Conservation (phyloP, 306 rosid genomes). For the Gastrolobium villosum region DNA sequence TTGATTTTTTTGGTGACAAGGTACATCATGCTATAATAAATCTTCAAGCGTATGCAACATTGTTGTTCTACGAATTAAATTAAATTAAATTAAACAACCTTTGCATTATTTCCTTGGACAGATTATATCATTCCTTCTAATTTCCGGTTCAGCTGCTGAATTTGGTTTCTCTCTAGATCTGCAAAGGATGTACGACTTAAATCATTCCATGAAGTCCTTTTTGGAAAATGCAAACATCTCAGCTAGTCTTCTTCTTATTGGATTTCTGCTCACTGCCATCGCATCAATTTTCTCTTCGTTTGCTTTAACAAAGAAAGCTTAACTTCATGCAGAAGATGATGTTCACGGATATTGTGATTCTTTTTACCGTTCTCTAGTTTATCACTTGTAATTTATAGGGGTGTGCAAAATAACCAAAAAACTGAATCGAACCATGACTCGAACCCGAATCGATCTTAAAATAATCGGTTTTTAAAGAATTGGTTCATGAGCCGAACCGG, state of each 20-base stretch:
- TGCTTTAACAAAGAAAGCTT: slow-evolving; percentile 51
- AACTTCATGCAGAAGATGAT: background rate
- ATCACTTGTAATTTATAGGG: no score
- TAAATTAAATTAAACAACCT: background rate
- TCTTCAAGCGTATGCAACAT: background rate
- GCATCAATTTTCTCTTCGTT: slow-evolving; percentile 63
- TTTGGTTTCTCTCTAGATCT: slow-evolving; percentile 61
- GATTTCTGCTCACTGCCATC: slow-evolving; percentile 56
- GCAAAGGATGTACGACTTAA: background rate
- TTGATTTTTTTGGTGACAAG: slow-evolving; percentile 80
- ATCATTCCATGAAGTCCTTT: slow-evolving; percentile 15
- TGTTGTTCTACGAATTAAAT: background rate
- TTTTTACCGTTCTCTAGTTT: background rate
- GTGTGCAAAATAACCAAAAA: no score
- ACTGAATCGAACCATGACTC: no score
- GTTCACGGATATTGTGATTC: background rate
- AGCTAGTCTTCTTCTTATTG: slow-evolving; percentile 59
- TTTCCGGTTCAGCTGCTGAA: slow-evolving; percentile 72
- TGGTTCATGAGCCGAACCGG: no score
- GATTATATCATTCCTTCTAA: slow-evolving; percentile 63
- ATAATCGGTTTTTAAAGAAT: no score
- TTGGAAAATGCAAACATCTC: slow-evolving; percentile 57
- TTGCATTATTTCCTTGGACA: slow-evolving; percentile 28
- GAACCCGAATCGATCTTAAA: no score
- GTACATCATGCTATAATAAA: slow-evolving; percentile 41